phyloP scores from a whole-genome alignment of 768 basidiomycete genomes.

The Trametes elegans region DNA sequence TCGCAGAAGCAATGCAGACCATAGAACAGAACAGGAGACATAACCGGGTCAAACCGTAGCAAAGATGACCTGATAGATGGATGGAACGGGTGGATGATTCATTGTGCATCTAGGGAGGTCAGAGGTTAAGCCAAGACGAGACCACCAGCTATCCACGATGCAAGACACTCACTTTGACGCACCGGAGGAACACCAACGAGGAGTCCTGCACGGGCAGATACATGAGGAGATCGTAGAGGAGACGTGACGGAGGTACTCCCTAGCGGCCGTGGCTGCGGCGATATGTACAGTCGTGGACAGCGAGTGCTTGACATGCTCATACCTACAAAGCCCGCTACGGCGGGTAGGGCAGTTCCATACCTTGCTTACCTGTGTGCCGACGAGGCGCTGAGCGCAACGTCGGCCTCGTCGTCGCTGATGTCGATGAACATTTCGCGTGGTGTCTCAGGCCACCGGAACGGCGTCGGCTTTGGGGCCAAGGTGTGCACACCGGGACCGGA shows the following conservation, averaged over 20 bases:
- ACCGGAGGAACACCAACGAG: conserved; percentile 2
- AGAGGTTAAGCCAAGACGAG: too few relatives aligned
- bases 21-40: neutral
- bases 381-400: conserved; percentile 18
- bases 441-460: conserved; percentile 44
- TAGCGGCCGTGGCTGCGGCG: neutral
- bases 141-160: too few relatives aligned
- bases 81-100: neutral
- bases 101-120: too few relatives aligned
- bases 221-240: conserved; percentile 2
- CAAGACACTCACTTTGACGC: neutral
- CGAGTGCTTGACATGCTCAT: neutral
- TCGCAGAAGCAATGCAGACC: neutral
- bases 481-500: neutral
- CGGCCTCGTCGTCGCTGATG: conserved; percentile 51
- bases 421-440: conserved; percentile 43
- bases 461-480: neutral
- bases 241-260: conserved; percentile 4
- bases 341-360: neutral
- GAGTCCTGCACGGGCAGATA: conserved; percentile 9
- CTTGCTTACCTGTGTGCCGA: conserved; percentile 3
- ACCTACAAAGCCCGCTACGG: neutral
- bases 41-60: neutral
- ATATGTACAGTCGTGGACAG: neutral
- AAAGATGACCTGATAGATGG: neutral